These are phyloP conservation scores for Fistulina hepatica DNA, from an alignment of 1,284 basidiomycete genomes.

Conservation along the genomic window DNA sequence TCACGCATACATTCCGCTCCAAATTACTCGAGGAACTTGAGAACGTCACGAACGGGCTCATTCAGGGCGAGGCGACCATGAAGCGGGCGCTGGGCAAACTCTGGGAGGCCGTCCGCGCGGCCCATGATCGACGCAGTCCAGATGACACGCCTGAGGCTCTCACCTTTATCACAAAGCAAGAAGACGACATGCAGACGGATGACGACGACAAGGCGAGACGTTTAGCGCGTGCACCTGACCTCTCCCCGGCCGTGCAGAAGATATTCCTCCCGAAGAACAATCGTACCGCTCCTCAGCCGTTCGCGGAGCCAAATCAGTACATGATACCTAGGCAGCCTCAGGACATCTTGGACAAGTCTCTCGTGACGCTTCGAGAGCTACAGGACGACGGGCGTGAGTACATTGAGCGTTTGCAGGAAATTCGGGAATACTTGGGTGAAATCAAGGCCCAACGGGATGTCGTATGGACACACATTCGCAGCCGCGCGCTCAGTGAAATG, in stretches of 20 bases:
- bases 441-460: conserved; percentile 54
- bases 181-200: conserved; percentile 42
- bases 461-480: conserved; percentile 64
- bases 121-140: conserved; percentile 20
- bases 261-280: conserved; percentile 46
- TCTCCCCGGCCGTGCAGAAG: conserved; percentile 53
- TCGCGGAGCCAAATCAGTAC: conserved; percentile 50
- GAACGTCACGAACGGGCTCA: conserved; percentile 63
- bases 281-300: conserved; percentile 30
- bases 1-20: conserved; percentile 74
- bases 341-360: conserved; percentile 58
- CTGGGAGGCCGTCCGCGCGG: conserved; percentile 69
- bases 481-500: conserved; percentile 61
- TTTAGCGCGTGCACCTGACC: conserved; percentile 49
- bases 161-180: conserved; percentile 51
- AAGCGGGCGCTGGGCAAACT: conserved; percentile 61
- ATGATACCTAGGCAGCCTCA: conserved; percentile 48
- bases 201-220: conserved; percentile 33
- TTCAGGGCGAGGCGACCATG: conserved; percentile 66
- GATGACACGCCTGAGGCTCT: conserved; percentile 16
- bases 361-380: conserved; percentile 59
- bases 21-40: conserved; percentile 66
- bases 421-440: conserved; percentile 64
- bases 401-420: conserved; percentile 67
- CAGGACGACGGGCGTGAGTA: conserved; percentile 77